Evolutionary conservation across 805 yeast genomes (phyloP).

Genomic region (Cyberlindnera nakhonratchasimensis): DNA sequence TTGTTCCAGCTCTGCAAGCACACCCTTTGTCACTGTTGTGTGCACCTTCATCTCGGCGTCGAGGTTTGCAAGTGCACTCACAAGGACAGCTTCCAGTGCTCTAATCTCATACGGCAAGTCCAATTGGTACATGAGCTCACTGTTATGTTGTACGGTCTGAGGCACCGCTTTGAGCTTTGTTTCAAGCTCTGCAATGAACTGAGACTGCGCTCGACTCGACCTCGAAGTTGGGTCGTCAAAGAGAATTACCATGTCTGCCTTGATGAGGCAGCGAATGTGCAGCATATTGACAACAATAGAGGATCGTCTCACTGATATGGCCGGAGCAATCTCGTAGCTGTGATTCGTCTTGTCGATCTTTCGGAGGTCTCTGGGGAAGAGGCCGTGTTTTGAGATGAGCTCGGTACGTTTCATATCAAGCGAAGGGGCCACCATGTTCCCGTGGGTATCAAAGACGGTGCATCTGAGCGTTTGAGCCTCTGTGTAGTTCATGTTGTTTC

Average conservation of each 20-base stretch:
- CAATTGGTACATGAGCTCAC: slow-evolving; percentile 23
- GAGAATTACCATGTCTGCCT: slow-evolving; percentile 64
- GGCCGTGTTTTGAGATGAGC: slow-evolving; percentile 67
- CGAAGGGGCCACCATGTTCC: slow-evolving; percentile 67
- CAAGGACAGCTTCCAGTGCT: slow-evolving; percentile 83
- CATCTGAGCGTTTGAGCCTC: slow-evolving; percentile 56
- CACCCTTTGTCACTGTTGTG: slow-evolving; percentile 67
- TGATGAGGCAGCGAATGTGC: slow-evolving; percentile 76
- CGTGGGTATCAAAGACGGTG: slow-evolving; percentile 71
- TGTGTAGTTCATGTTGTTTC: slow-evolving; percentile 32
- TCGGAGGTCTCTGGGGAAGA: slow-evolving; percentile 85
- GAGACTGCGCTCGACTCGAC: slow-evolving; percentile 63
- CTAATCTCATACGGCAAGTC: slow-evolving; percentile 83
- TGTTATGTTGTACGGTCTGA: neutral
- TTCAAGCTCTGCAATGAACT: slow-evolving; percentile 79
- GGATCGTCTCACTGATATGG: slow-evolving; percentile 68
- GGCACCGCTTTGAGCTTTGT: slow-evolving; percentile 50
- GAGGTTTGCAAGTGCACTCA: slow-evolving; percentile 73
- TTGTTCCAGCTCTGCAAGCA: slow-evolving; percentile 73
- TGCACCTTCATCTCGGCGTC: slow-evolving; percentile 87
- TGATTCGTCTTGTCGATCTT: slow-evolving; percentile 66
- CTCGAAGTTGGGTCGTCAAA: slow-evolving; percentile 67
- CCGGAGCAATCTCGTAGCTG: slow-evolving; percentile 75
- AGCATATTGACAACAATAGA: slow-evolving; percentile 71
- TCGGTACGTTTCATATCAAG: slow-evolving; percentile 70